These are phyloP conservation scores for Alloteropsis semialata DNA, from an alignment of 176 grass and related monocot species.

Conservation along the genomic window DNA sequence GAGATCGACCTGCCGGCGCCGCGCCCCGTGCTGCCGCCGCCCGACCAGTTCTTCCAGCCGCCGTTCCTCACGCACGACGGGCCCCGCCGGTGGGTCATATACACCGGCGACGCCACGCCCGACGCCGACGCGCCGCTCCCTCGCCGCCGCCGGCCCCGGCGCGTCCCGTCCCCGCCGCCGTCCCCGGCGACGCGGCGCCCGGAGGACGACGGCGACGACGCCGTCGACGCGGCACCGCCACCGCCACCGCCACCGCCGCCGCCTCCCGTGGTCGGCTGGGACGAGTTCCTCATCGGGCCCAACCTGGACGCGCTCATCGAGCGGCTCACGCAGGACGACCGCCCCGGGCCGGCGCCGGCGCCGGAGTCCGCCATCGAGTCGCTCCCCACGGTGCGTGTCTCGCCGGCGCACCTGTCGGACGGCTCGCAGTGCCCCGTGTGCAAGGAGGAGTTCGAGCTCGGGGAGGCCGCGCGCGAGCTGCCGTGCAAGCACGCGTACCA, in stretches of 20 bases:
- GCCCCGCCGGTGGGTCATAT: slow-evolving; percentile 39
- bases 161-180: slow-evolving; percentile 33
- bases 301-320: slow-evolving; percentile 68
- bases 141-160: background rate
- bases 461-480: slow-evolving; percentile 82
- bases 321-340: slow-evolving; percentile 75
- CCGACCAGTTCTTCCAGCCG: slow-evolving; percentile 39
- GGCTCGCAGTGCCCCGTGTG: slow-evolving; percentile 88
- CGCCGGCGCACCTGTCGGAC: slow-evolving; percentile 49
- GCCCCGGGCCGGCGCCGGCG: slow-evolving; percentile 55
- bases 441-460: slow-evolving; percentile 88
- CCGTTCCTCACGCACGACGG: slow-evolving; percentile 49
- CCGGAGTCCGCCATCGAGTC: slow-evolving; percentile 58
- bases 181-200: background rate
- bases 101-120: background rate
- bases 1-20: slow-evolving; percentile 57
- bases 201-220: background rate
- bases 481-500: slow-evolving; percentile 95
- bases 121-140: background rate
- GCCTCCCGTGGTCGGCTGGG: background rate
- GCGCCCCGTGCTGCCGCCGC: slow-evolving; percentile 15
- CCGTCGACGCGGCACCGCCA: background rate
- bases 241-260: background rate
- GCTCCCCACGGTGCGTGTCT: slow-evolving; percentile 63
- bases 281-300: slow-evolving; percentile 52